A percentile compares a stretch with the other conserved stretches of the same genome.
phyloP scores from a whole-genome alignment of 2,329 filamentous ascomycete genomes.

The Penicillium capsulatum region DNA sequence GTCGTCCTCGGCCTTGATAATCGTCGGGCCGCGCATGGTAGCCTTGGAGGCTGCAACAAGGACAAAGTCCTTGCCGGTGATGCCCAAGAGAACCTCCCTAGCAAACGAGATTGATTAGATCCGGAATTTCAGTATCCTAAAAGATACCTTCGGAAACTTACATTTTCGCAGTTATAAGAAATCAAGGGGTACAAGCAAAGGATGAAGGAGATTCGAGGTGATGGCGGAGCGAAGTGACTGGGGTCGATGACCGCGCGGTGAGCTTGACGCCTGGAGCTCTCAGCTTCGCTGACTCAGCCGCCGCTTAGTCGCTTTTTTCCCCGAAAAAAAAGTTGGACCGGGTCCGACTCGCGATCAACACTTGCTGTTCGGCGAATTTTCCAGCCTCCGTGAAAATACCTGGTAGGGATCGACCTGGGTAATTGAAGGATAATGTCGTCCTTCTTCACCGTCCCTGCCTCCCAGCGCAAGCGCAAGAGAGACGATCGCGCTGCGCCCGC shows the following conservation, averaged over 20 bases:
- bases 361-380: constrained; percentile 6
- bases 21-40: constrained; percentile 93
- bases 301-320: constrained; percentile 28
- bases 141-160: constrained; percentile 15
- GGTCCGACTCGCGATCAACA: constrained; percentile 11
- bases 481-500: constrained; percentile 44
- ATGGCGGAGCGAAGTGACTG: constrained; percentile 20
- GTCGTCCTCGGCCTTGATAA: constrained; percentile 93
- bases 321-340: constrained; percentile 36
- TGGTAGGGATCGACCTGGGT: neutral
- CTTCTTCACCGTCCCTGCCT: constrained; percentile 86
- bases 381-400: constrained; percentile 3
- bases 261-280: constrained; percentile 43
- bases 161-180: constrained; percentile 26
- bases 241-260: constrained; percentile 33
- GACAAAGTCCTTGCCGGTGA: constrained; percentile 99
- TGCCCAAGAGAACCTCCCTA: constrained; percentile 97
- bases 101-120: constrained; percentile 19
- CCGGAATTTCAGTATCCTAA: constrained; percentile 9
- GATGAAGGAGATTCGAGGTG: constrained; percentile 15
- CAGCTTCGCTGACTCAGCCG: constrained; percentile 38
- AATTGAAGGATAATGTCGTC: constrained; percentile 66
- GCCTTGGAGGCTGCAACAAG: constrained; percentile 97
- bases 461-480: constrained; percentile 87
- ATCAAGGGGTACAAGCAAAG: constrained; percentile 19